Conservation (phyloP, 2,329 filamentous ascomycete genomes). For the Scedosporium minutisporum region DNA sequence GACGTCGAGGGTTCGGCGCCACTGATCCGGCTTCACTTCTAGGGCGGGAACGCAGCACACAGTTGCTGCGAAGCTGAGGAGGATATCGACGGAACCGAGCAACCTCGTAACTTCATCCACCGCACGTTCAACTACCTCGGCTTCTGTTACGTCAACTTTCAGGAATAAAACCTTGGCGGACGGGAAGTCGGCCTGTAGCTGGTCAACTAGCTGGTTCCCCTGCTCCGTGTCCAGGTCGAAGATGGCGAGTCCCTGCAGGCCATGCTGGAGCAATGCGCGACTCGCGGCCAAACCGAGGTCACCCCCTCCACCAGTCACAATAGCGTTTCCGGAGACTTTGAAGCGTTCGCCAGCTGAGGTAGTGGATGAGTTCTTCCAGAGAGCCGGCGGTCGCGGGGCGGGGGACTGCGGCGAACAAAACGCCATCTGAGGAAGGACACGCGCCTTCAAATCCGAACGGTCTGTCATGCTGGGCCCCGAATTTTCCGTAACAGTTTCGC, state of each 20-base stretch:
- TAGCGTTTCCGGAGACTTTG: slow-evolving; percentile 15
- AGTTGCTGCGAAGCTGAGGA: slow-evolving; percentile 72
- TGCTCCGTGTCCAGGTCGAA: slow-evolving; percentile 64
- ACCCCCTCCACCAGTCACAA: slow-evolving; percentile 22
- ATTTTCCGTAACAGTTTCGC: too few relatives aligned
- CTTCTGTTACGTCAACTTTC: slow-evolving; percentile 69
- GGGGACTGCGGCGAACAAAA: too few relatives aligned
- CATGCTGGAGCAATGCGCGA: slow-evolving; percentile 21
- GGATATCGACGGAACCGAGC: slow-evolving; percentile 61
- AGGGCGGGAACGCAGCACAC: slow-evolving; percentile 45
- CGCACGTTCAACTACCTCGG: slow-evolving; percentile 57
- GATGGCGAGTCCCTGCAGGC: slow-evolving; percentile 19
- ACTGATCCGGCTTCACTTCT: slow-evolving; percentile 67
- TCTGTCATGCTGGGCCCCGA: too few relatives aligned
- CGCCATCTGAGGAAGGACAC: too few relatives aligned
- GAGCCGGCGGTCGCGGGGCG: too few relatives aligned
- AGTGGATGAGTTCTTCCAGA: too few relatives aligned
- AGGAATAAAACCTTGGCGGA: slow-evolving; percentile 66
- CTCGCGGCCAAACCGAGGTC: slow-evolving; percentile 19
- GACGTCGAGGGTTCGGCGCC: slow-evolving; percentile 52
- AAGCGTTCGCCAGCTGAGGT: too few relatives aligned
- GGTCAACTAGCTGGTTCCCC: slow-evolving; percentile 58
- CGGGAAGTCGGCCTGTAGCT: slow-evolving; percentile 52
- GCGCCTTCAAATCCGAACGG: too few relatives aligned
- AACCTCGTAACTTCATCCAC: slow-evolving; percentile 56